A percentile compares a stretch with the other conserved stretches of the same genome.
phyloP scores from a whole-genome alignment of 495 filamentous ascomycete genomes.

The Xylaria scruposa region DNA sequence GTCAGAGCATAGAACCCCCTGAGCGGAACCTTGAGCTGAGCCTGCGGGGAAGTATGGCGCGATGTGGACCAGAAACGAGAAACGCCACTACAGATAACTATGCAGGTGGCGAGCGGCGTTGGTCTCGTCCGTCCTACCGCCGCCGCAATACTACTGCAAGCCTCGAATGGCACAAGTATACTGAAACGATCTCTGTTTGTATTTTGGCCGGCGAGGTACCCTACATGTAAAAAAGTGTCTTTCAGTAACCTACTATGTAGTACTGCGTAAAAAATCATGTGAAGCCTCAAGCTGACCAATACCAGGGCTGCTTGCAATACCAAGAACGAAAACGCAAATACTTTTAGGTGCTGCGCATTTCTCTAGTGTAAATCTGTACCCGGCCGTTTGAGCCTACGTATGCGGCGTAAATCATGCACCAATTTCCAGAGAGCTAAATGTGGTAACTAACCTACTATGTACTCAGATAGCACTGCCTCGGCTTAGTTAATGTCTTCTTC shows the following conservation, averaged over 20 bases:
- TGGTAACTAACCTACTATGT: constrained; percentile 1
- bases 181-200: background rate
- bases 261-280: background rate
- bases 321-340: background rate
- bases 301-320: background rate
- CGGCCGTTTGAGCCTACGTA: background rate
- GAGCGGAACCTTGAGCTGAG: constrained; percentile 4
- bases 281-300: background rate
- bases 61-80: background rate
- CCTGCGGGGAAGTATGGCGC: constrained; percentile 16
- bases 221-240: background rate
- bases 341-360: background rate
- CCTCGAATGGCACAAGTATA: background rate
- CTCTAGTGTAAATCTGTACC: background rate
- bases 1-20: constrained; percentile 1
- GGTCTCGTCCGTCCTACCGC: background rate
- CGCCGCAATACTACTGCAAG: background rate
- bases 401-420: constrained; percentile 20
- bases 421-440: constrained; percentile 24
- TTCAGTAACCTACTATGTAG: background rate
- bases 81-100: constrained; percentile 5
- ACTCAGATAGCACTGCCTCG: background rate
- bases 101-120: constrained; percentile 2
- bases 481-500: background rate
- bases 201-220: background rate